Base-by-base conservation (phyloP, 176 grass and related monocot species). In the Poa annua region DNA sequence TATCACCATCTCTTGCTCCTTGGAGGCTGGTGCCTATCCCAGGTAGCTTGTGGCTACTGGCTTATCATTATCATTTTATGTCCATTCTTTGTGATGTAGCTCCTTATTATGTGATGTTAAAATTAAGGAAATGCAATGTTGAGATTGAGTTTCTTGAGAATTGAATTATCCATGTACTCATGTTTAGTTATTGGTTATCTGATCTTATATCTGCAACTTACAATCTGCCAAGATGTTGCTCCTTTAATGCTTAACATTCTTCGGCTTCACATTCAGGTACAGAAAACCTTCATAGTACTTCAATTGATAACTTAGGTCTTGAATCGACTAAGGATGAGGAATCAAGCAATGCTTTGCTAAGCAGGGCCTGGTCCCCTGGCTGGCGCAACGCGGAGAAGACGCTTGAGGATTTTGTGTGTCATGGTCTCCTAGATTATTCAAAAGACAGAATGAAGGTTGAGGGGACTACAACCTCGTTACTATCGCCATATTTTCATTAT, bases 401-500 rank as follows among this genome's bases (percentile, higher is more conserved):
- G 47, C 85, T 97, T 71, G 84, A 70, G 33, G 92, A 94, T 88
- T 97, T 97, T 81, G n/a, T 94, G 3, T 75, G 67, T n/a, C 83
- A 75, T 80, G 90, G 90, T 92, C 87, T 97, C 73, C 41, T 80
- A 49, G 84, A 92, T 81, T 97, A 97, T 85, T 92, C 86, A 21
- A 83, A 84, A 86, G 86, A 90, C 3, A 49, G 90, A 66, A 94
- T 90, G 92, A 97, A 94, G 81, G 84, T 94, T 82, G 86, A 76
- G 50, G 95, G 90, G 33, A 80, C 75, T 79, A 88, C 88, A n/a
- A 97, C 95, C 2, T 97, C 95, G 4, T 80, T 97, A 77, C 49
- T 94, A 33, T 94, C 95, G 26, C 95, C 95, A 66, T 97, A 92
- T 78, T 88, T 97, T 57, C 95, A 97, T 89, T 94, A 92, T 65